Base-by-base conservation (phyloP, 169 alveolate species). In the Cryptosporidium andersoni region DNA sequence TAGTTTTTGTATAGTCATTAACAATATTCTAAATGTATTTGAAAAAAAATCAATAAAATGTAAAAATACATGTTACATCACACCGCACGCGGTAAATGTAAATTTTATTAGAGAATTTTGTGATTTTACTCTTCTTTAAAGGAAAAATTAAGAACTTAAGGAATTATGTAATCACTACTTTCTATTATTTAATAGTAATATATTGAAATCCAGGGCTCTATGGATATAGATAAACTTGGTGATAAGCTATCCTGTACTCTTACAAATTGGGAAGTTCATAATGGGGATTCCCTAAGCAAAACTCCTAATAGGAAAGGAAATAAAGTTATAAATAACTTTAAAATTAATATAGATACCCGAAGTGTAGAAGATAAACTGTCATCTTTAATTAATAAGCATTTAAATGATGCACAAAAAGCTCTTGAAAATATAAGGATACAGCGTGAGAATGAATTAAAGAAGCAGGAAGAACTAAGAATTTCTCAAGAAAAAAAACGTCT, bases 221-320 rank as follows among this genome's bases (percentile, higher is more conserved):
- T 74, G 85, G 85, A 74, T 48, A 68, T 66, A 1, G 85, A 74
- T 25, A 74, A 74, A 42, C 14, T 74, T n/a, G 45, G 85, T 25
- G 68, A 74, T 25, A 51, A 74, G 5, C 60, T 74, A 11, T 58
- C 55, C 47, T 74, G 34, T 48, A 53, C 60, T 47, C 42, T 74
- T 3, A 16, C 60, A 4, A 56, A 63, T 39, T 74, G 85, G 85
- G 85, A 74, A 36, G 14, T 68, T 34, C 36, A 58, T n/a, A 43
- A 74, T 43, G 4, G 12, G n/a, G 16, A 14, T 34, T 40, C 3
- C 25, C n/a, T 1, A 37, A 64, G 63, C 43, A 0, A n/a, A 5
- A 47, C 36, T 8, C 53, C 34, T 14, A 39, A 2, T 4, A 11
- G 16, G 45, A 14, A 34, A 5, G 14, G 34, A 16, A 6, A 8